Evolutionary conservation across 116 monocot species (phyloP), one percentile per base, ranked within the genome.

Genomic region (Papilionanthe hybrid): DNA sequence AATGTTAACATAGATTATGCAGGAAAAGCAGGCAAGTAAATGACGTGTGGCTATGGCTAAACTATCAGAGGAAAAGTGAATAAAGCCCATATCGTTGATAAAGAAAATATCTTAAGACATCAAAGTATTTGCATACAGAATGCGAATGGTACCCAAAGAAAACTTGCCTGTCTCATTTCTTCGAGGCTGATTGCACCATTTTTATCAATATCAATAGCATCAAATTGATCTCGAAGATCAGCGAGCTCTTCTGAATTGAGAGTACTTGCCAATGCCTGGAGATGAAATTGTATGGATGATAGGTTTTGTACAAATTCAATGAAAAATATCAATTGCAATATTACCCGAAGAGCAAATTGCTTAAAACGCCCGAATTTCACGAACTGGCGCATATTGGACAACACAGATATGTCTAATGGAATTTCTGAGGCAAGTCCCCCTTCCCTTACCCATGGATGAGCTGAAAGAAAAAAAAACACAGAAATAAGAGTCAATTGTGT

Each of bases 371-470:
- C 92, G 82, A 88, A 98, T 80, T 92, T 94, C 78, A 98, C 94
- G 87, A 94, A 98, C 29, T 91, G 89, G n/a, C 97, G 91, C 90
- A 98, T 91, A 79, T 91, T 94, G 12, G 84, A 88, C 75, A 94
- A 78, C 19, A 98, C 92, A 72, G 94, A 98, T 80, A 98, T 98
- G 82, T 98, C 97, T 58, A 98, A 29, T 43, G 92, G 94, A 28
- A 98, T 98, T 77, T 98, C 94, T 23, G 86, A 86, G 77, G 97
- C 97, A 80, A 81, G 75, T 76, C 97, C 97, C 20, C 94, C 94
- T 88, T 94, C 97, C 79, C 87, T 94, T 58, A 94, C 97, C 97
- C 97, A 98, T 77, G 88, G 92, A 48, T 98, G 97, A 48, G 97
- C 97, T 98, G 87, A 41, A 86, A 84, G 43, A 79, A 73, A 8